Conservation (phyloP, 1,284 basidiomycete genomes). For the Ganoderma lucidum region DNA sequence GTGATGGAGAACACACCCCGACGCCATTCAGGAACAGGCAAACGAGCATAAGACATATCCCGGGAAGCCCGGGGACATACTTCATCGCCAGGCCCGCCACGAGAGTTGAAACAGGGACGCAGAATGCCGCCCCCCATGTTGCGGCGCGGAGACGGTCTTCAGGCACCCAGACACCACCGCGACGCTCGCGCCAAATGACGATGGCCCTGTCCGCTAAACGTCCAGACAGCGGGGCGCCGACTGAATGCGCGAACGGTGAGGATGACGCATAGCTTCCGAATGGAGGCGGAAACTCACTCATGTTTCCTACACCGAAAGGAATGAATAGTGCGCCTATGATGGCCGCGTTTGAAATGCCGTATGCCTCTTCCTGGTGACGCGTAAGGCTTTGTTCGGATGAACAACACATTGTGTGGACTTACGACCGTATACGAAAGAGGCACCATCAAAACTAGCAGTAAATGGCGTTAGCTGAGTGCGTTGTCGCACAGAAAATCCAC, state of each 20-base stretch:
- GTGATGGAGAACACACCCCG: conserved; percentile 48
- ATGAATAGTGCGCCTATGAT: conserved; percentile 69
- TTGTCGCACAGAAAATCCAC: conserved; percentile 14
- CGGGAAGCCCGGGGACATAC: conserved; percentile 49
- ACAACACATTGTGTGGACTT: not conserved
- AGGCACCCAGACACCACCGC: conserved; percentile 59
- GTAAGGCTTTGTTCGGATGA: not conserved
- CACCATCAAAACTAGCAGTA: conserved; percentile 44
- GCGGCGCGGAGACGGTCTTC: conserved; percentile 67
- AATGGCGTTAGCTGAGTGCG: not conserved
- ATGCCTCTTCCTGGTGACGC: conserved; percentile 56
- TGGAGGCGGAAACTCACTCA: conserved; percentile 47
- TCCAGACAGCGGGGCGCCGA: conserved; percentile 62
- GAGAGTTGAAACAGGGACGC: conserved; percentile 53
- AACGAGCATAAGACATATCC: conserved; percentile 49
- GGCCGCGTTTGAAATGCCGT: conserved; percentile 65
- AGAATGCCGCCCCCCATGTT: conserved; percentile 52
- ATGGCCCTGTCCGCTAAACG: conserved; percentile 60
- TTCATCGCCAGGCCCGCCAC: conserved; percentile 43
- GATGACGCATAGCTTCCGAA: not conserved
- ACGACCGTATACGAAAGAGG: conserved; percentile 53
- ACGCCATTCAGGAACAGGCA: conserved; percentile 59
- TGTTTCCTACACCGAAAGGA: conserved; percentile 66
- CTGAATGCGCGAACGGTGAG: conserved; percentile 35
- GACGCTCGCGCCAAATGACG: conserved; percentile 50